Evolutionary conservation across 2,329 filamentous ascomycete species (phyloP).

Genomic region (Cryphonectria japonica): DNA sequence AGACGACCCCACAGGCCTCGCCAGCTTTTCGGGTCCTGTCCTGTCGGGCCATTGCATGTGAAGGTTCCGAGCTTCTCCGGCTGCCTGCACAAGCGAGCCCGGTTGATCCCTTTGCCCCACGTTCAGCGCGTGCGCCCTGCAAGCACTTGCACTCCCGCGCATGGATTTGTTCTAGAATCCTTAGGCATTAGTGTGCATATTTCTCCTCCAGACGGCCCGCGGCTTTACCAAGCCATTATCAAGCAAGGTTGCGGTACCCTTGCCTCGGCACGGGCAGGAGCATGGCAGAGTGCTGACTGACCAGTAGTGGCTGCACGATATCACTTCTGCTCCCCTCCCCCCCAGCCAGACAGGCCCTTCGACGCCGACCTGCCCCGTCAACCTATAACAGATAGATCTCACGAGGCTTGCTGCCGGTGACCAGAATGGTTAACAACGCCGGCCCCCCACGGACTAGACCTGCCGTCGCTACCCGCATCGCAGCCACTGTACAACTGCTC

Average conservation of each 20-base stretch:
- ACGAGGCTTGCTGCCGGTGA: neutral
- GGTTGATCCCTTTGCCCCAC: constrained; percentile 3
- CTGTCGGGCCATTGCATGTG: neutral
- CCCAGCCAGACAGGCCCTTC: neutral
- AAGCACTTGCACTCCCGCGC: neutral
- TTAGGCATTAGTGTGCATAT: neutral
- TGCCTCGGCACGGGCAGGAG: constrained; percentile 2
- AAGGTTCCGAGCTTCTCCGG: constrained; percentile 4
- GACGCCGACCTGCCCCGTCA: neutral
- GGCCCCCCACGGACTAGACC: neutral
- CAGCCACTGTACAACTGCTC: neutral
- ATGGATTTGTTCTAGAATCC: constrained; percentile 3
- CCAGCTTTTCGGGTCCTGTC: constrained; percentile 2
- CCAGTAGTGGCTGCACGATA: neutral
- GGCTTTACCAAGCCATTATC: neutral
- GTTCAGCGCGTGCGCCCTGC: neutral
- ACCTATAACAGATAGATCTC: neutral
- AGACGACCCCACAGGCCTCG: constrained; percentile 5
- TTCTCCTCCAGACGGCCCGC: neutral
- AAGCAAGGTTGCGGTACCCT: neutral
- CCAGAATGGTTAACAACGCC: neutral
- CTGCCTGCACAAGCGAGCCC: neutral
- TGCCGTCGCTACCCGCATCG: constrained; percentile 1
- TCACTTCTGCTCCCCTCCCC: neutral
- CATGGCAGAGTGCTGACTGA: neutral